A percentile compares a stretch with the other conserved stretches of the same genome.
Evolutionary conservation across 495 filamentous ascomycete genomes (phyloP).

Genomic region (Daldinia caldariorum): DNA sequence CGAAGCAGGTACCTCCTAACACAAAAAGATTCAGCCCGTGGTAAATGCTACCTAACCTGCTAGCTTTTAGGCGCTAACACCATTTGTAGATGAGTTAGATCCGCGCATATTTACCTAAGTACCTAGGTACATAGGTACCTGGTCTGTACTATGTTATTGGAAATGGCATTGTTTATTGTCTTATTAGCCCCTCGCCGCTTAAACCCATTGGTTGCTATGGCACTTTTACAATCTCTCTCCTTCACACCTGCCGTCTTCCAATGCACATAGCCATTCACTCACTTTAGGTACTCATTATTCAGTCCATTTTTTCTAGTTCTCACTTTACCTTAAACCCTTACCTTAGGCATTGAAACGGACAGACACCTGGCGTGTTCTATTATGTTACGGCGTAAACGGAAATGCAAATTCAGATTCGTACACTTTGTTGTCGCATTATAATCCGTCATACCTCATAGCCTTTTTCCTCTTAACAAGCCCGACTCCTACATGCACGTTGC

Average conservation of each 20-base stretch:
- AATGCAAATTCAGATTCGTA: slow-evolving; percentile 35
- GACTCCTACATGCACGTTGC: slow-evolving; percentile 28
- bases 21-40: slow-evolving; percentile 6
- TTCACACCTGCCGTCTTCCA: slow-evolving; percentile 8
- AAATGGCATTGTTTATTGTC: slow-evolving; percentile 44
- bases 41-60: too few species aligned
- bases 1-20: too few species aligned
- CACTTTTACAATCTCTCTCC: slow-evolving; percentile 18
- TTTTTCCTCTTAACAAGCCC: slow-evolving; percentile 17
- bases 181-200: slow-evolving; percentile 26
- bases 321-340: background rate
- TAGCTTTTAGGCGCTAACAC: too few species aligned
- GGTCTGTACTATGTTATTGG: too few species aligned
- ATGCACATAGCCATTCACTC: background rate
- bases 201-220: slow-evolving; percentile 40
- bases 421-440: slow-evolving; percentile 31
- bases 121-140: background rate
- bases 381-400: slow-evolving; percentile 42
- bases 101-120: too few species aligned
- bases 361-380: slow-evolving; percentile 20
- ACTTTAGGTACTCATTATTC: background rate
- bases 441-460: slow-evolving; percentile 20
- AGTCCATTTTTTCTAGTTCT: background rate
- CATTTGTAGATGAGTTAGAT: too few species aligned
- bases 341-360: slow-evolving; percentile 2